phyloP scores from a whole-genome alignment of 2,329 filamentous ascomycete genomes.

The Xylariaceae sp. region DNA sequence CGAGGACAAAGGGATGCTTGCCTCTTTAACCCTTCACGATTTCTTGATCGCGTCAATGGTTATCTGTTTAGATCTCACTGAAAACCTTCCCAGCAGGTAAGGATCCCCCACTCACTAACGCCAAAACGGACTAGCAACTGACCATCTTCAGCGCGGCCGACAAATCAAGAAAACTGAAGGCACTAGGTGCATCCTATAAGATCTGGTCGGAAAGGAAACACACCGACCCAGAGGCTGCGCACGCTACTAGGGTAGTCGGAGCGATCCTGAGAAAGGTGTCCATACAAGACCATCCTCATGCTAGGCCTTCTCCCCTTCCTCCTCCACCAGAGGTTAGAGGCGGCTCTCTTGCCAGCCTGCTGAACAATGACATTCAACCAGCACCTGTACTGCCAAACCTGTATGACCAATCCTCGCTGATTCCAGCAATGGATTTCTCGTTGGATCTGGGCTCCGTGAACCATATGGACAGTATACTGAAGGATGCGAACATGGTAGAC shows the following conservation, averaged over 20 bases:
- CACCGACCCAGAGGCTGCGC: slow-evolving; percentile 39
- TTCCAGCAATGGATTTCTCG: slow-evolving; percentile 25
- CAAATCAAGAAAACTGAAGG: slow-evolving; percentile 32
- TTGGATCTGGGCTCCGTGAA: slow-evolving; percentile 32
- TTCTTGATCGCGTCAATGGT: slow-evolving; percentile 59
- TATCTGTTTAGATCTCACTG: slow-evolving; percentile 48
- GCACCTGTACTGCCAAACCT: slow-evolving; percentile 13
- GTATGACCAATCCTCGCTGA: slow-evolving; percentile 23
- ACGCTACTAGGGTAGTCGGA: slow-evolving; percentile 40
- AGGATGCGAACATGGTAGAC: slow-evolving; percentile 33
- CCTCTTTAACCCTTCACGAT: slow-evolving; percentile 50
- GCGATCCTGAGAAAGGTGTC: slow-evolving; percentile 40
- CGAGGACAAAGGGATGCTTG: slow-evolving; percentile 51
- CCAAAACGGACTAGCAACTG: no score
- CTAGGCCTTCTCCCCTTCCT: slow-evolving; percentile 21
- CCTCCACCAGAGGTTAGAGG: slow-evolving; percentile 27
- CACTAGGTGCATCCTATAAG: slow-evolving; percentile 38
- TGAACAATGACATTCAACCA: slow-evolving; percentile 30
- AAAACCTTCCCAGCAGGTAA: slow-evolving; percentile 37
- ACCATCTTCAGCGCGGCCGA: slow-evolving; percentile 25
- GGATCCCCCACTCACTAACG: no score
- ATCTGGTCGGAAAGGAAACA: slow-evolving; percentile 40
- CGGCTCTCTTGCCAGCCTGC: slow-evolving; percentile 29
- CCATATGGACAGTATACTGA: slow-evolving; percentile 37
- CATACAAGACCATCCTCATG: slow-evolving; percentile 23